Conservation (phyloP, 805 yeast genomes). For the Blastobotrys americana region DNA sequence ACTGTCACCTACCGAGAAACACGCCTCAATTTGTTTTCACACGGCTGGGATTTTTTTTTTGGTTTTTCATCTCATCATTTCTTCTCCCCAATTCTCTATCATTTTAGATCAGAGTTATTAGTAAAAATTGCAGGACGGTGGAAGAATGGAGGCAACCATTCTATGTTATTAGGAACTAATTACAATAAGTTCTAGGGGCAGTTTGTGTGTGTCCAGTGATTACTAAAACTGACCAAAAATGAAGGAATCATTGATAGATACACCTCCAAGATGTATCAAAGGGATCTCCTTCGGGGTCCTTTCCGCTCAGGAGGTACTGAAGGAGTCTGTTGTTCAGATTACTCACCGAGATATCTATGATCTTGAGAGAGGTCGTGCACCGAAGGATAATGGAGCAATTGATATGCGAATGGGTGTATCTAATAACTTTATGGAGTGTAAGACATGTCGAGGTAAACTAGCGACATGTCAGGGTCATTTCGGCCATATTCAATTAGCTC, state of each 20-base stretch:
- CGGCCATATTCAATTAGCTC: constrained; percentile 86
- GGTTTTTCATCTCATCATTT: too few relatives aligned
- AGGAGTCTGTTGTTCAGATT: constrained; percentile 92
- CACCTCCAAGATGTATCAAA: constrained; percentile 81
- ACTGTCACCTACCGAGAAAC: too few relatives aligned
- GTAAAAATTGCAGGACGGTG: not conserved
- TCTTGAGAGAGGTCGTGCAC: constrained; percentile 79
- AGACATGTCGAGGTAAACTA: constrained; percentile 84
- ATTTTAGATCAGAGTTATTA: not conserved
- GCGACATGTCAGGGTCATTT: constrained; percentile 98
- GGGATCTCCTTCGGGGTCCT: constrained; percentile 90
- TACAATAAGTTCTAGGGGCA: too few relatives aligned
- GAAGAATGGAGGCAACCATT: not conserved
- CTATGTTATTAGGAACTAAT: too few relatives aligned
- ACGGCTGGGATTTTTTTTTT: too few relatives aligned
- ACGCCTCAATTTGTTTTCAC: too few relatives aligned
- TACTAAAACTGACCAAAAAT: constrained; percentile 17
- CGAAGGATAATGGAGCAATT: constrained; percentile 77
- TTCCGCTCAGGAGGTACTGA: constrained; percentile 84
- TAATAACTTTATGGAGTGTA: constrained; percentile 74
- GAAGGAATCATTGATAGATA: constrained; percentile 49
- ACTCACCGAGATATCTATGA: constrained; percentile 87
- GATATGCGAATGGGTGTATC: constrained; percentile 94
- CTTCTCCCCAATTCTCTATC: too few relatives aligned
- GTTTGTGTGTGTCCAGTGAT: too few relatives aligned